Base-by-base conservation (phyloP, 805 yeast genomes). In the Hanseniaspora singularis region DNA sequence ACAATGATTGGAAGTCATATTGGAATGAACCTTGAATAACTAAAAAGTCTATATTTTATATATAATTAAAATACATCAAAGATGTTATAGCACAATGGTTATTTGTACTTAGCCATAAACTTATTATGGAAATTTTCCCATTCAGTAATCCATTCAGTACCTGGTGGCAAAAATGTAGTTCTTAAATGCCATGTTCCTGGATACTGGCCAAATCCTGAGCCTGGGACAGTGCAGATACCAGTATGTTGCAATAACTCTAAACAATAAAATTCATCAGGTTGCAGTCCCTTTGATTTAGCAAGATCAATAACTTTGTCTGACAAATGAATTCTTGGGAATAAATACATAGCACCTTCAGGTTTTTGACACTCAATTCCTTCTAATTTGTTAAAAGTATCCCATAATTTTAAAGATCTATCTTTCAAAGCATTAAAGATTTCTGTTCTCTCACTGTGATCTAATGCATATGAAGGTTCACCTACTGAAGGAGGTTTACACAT, bases 301-400 rank as follows among this genome's bases (percentile, higher is more conserved):
- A 69, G 70, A 23, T 68, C 68, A 40, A 76, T 67, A 12, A 86
- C 87, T 53, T 71, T 72, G 15, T 73, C 72, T 14, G 84, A 78
- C 49, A 92, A 66, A 28, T 73, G 62, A 50, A 92, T 65, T 52
- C 68, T 72, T 38, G 98, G 99, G 76, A 86, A 92, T 51, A 92
- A 69, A 65, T 92, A 92, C 98, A 92, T 89, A 34, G 99, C 96
- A 54, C 99, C 99, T 68, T 81, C 77, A 37, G 99, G 97, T 53
- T 75, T 74, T 64, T 85, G 86, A 64, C 96, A 88, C 22, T 73
- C 64, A 40, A 92, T 81, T 52, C 89, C 94, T 51, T 81, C 83
- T 82, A 92, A 76, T 32, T 71, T 60, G 46, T 69, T 63, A 66
- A 92, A 89, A 0, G 95, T 83, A 15, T 73, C 64, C 58, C 76